Evolutionary conservation across 2,329 filamentous ascomycete genomes (phyloP).

Genomic region (Colletotrichum eremochloae): DNA sequence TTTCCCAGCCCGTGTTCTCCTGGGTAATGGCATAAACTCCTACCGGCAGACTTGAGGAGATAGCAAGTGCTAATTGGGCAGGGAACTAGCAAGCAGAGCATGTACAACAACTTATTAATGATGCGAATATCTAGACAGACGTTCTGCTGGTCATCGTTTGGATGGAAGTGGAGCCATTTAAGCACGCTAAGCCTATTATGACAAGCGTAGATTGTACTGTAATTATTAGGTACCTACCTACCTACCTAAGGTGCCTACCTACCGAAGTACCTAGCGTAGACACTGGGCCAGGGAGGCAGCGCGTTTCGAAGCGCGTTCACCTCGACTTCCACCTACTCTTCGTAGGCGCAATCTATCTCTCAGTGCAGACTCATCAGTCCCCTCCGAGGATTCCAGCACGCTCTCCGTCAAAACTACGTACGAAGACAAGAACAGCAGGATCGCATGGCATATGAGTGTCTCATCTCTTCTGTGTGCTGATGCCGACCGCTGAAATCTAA

Average conservation of each 20-base stretch:
- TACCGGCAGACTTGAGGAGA: neutral
- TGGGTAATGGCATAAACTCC: neutral
- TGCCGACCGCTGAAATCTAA: neutral
- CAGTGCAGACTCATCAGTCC: conserved; percentile 2
- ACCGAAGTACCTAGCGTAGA: neutral
- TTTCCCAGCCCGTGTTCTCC: neutral
- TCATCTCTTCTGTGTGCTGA: neutral
- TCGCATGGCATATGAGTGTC: neutral
- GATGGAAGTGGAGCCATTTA: neutral
- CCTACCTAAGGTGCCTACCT: neutral
- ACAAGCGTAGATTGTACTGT: neutral
- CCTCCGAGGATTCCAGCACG: neutral
- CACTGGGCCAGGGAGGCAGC: neutral
- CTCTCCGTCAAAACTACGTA: neutral
- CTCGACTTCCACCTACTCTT: conserved; percentile 9
- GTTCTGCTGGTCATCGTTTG: conserved; percentile 26
- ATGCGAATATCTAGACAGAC: no score
- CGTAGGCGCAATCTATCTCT: conserved; percentile 8
- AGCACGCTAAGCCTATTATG: conserved; percentile 1
- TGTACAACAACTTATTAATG: no score
- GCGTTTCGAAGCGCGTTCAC: conserved; percentile 32
- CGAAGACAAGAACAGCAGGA: neutral
- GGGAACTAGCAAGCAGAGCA: no score
- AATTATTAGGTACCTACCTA: no score
- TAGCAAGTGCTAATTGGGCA: neutral